Conservation (phyloP, 345 rosid species). For the Populus deltoides region DNA sequence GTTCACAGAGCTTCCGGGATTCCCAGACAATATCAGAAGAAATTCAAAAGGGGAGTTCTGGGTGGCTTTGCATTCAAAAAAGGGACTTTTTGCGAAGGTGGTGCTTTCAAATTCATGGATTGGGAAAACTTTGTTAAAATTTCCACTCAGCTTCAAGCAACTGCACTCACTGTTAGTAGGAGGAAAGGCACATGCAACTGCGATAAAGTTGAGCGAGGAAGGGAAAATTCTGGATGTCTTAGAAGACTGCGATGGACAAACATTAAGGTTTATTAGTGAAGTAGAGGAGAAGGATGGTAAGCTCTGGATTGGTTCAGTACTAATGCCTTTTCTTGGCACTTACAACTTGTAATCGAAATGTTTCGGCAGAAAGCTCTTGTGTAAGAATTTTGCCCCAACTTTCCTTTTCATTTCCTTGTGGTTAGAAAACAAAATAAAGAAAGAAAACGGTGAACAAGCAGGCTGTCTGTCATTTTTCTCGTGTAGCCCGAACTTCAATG, state of each 20-base stretch:
- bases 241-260: conserved; percentile 21
- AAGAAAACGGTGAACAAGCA: too few species aligned
- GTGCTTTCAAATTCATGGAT: conserved; percentile 37
- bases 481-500: too few species aligned
- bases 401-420: too few species aligned
- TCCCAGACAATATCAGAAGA: conserved; percentile 23
- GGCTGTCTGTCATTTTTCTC: too few species aligned
- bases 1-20: conserved; percentile 23
- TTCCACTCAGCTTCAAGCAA: conserved; percentile 23
- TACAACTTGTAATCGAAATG: conserved; percentile 30
- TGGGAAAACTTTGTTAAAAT: conserved; percentile 25
- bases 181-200: conserved; percentile 58
- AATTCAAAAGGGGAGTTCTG: conserved; percentile 24
- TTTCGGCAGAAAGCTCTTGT: too few species aligned
- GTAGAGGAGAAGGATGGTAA: conserved; percentile 31
- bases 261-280: conserved; percentile 22
- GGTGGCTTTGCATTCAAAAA: conserved; percentile 55
- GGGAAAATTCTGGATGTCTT: conserved; percentile 15
- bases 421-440: too few species aligned
- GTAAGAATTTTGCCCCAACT: too few species aligned
- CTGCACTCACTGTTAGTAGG: conserved; percentile 56
- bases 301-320: conserved; percentile 21
- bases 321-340: conserved; percentile 56
- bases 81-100: conserved; percentile 41
- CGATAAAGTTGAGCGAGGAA: conserved; percentile 19